Evolutionary conservation across 306 rosid species (phyloP).

Genomic region (Rosa lucieae): DNA sequence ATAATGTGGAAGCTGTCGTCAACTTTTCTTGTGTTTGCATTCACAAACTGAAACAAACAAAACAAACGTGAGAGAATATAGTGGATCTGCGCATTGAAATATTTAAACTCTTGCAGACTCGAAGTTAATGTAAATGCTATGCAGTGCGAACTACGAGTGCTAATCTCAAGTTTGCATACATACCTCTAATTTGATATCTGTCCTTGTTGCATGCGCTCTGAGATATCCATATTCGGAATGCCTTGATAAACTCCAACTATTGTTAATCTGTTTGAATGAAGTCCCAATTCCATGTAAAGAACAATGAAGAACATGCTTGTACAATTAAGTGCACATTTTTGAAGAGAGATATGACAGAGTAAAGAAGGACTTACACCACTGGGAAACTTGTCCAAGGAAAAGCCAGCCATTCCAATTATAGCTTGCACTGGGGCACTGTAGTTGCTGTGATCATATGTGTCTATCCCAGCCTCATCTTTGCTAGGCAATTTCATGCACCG

Average conservation of each 20-base stretch:
- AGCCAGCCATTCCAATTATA: conserved; percentile 90
- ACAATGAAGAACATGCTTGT: background rate
- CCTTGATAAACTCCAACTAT: conserved; percentile 67
- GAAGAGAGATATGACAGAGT: background rate
- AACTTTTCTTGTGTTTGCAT: conserved; percentile 41
- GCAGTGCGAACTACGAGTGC: background rate
- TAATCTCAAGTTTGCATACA: conserved; percentile 12
- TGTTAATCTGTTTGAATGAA: conserved; percentile 26
- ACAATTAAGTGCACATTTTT: background rate
- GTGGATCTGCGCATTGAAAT: background rate
- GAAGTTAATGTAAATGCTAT: background rate
- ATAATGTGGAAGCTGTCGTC: conserved; percentile 64
- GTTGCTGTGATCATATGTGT: conserved; percentile 59
- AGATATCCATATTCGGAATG: conserved; percentile 61
- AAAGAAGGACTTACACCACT: conserved; percentile 35
- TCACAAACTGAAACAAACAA: conserved; percentile 54
- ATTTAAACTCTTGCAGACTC: background rate
- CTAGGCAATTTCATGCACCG: conserved; percentile 58
- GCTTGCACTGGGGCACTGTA: conserved; percentile 83
- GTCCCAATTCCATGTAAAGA: conserved; percentile 5
- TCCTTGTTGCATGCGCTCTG: conserved; percentile 60
- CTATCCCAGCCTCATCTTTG: conserved; percentile 57
- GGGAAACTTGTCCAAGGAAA: conserved; percentile 58
- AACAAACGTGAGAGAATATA: background rate
- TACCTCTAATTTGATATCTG: conserved; percentile 61